A percentile compares a stretch with the other conserved stretches of the same genome.
These are phyloP conservation scores for Exsudoporus frostii DNA, from an alignment of 768 basidiomycete genomes.

Conservation along the genomic window DNA sequence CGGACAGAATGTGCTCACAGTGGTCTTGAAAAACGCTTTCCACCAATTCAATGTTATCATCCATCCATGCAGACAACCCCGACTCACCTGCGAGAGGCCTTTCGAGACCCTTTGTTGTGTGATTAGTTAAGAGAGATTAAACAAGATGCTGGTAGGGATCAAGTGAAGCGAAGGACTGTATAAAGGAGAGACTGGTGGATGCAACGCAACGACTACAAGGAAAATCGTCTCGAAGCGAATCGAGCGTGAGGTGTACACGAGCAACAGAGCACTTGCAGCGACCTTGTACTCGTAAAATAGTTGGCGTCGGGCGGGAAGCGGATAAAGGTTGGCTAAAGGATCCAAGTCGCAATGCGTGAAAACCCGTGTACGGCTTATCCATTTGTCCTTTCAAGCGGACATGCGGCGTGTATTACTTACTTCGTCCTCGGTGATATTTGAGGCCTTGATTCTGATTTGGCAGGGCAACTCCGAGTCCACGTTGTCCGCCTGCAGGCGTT, in stretches of 20 bases:
- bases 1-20: slow-evolving; percentile 12
- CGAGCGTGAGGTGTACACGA: slow-evolving; percentile 39
- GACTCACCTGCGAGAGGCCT: slow-evolving; percentile 19
- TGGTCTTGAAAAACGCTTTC: slow-evolving; percentile 9
- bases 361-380: slow-evolving; percentile 54
- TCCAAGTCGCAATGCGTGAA: slow-evolving; percentile 42
- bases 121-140: slow-evolving; percentile 21
- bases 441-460: slow-evolving; percentile 49
- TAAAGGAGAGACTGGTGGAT: slow-evolving; percentile 36
- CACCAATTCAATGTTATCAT: slow-evolving; percentile 1
- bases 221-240: slow-evolving; percentile 53
- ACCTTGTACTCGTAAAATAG: slow-evolving; percentile 29
- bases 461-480: slow-evolving; percentile 51
- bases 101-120: slow-evolving; percentile 12
- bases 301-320: slow-evolving; percentile 20
- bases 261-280: slow-evolving; percentile 23
- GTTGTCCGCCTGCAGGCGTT: slow-evolving; percentile 78
- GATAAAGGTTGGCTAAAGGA: slow-evolving; percentile 22
- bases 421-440: slow-evolving; percentile 38
- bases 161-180: slow-evolving; percentile 29
- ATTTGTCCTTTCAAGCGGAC: slow-evolving; percentile 37
- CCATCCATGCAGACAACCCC: neutral
- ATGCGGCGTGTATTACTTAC: slow-evolving; percentile 31
- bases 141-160: slow-evolving; percentile 15
- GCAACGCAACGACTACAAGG: slow-evolving; percentile 30